A percentile compares a stretch with the other conserved stretches of the same genome.
These are phyloP conservation scores for Raffaelea arxii DNA, from an alignment of 2,329 filamentous ascomycete genomes.

Conservation along the genomic window DNA sequence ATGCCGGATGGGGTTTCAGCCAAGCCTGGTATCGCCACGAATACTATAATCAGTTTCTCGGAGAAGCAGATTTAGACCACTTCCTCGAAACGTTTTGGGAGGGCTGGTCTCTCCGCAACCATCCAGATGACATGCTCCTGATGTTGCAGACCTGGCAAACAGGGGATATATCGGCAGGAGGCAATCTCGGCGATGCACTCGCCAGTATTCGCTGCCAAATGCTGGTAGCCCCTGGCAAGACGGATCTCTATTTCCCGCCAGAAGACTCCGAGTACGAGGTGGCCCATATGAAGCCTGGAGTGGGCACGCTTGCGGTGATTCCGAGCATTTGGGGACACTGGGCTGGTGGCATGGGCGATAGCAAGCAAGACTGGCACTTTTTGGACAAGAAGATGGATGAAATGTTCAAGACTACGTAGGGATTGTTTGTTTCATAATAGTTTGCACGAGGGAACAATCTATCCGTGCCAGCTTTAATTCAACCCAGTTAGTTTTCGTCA, in stretches of 20 bases:
- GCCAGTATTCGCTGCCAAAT: slow-evolving; percentile 62
- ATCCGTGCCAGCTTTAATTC: no score
- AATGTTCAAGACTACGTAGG: no score
- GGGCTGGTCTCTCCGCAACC: slow-evolving; percentile 42
- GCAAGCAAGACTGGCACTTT: slow-evolving; percentile 2
- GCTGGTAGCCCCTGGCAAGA: slow-evolving; percentile 60
- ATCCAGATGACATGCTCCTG: slow-evolving; percentile 13
- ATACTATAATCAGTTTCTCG: slow-evolving; percentile 50
- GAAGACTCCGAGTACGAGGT: slow-evolving; percentile 73
- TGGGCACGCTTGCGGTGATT: slow-evolving; percentile 5
- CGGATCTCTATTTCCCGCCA: slow-evolving; percentile 72
- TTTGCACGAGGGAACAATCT: no score
- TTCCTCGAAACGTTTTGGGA: slow-evolving; percentile 77
- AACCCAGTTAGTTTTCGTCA: no score
- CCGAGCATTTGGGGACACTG: slow-evolving; percentile 8
- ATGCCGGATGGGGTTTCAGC: slow-evolving; percentile 73
- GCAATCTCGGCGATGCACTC: slow-evolving; percentile 57
- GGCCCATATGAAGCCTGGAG: slow-evolving; percentile 16
- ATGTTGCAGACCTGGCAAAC: slow-evolving; percentile 67
- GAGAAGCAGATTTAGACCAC: slow-evolving; percentile 59
- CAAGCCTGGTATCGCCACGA: slow-evolving; percentile 68
- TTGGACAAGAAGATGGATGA: slow-evolving; percentile 1
- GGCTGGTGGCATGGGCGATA: slow-evolving; percentile 5
- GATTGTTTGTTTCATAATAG: no score
- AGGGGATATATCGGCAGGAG: slow-evolving; percentile 57